Percentiles rank a stretch among this genome's conserved stretches.
phyloP scores from a whole-genome alignment of 768 basidiomycete genomes.

The Gloeopeniophorella convolvens region DNA sequence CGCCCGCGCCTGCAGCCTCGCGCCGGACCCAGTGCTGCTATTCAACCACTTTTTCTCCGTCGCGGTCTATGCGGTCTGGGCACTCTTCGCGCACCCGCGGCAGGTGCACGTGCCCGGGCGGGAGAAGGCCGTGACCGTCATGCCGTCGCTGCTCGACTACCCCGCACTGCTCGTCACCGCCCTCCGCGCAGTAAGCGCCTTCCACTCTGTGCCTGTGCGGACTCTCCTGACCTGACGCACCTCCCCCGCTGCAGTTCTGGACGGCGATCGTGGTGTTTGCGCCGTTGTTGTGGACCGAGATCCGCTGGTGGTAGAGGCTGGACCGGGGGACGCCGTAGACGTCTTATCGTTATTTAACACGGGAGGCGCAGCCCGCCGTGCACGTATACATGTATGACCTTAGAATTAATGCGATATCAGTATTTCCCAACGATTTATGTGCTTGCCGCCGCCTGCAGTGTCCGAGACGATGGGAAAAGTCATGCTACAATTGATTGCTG shows the following conservation, averaged over 20 bases:
- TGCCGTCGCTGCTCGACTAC: conserved; percentile 54
- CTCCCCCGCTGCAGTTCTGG: conserved; percentile 57
- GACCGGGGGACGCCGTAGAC: neutral
- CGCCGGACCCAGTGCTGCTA: conserved; percentile 73
- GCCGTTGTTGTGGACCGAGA: conserved; percentile 83
- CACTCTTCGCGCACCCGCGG: conserved; percentile 67
- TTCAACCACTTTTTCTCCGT: conserved; percentile 93
- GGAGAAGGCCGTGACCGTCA: conserved; percentile 35
- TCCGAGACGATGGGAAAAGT: neutral
- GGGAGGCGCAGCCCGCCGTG: too few species aligned
- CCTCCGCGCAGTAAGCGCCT: conserved; percentile 52
- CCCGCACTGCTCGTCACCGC: conserved; percentile 58
- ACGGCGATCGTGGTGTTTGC: conserved; percentile 86
- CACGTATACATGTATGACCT: too few species aligned
- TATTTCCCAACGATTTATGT: too few species aligned
- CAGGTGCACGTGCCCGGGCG: conserved; percentile 28
- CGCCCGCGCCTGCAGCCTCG: conserved; percentile 43
- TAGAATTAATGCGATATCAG: too few species aligned
- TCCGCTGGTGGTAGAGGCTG: conserved; percentile 63
- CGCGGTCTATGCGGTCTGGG: conserved; percentile 91
- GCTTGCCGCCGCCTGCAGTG: too few species aligned
- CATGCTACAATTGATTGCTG: conserved; percentile 4
- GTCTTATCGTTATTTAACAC: too few species aligned
- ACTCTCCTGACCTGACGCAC: neutral
- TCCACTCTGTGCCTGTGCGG: neutral